phyloP scores from a whole-genome alignment of 2,329 filamentous ascomycete genomes.

The Fusarium vanettenii region DNA sequence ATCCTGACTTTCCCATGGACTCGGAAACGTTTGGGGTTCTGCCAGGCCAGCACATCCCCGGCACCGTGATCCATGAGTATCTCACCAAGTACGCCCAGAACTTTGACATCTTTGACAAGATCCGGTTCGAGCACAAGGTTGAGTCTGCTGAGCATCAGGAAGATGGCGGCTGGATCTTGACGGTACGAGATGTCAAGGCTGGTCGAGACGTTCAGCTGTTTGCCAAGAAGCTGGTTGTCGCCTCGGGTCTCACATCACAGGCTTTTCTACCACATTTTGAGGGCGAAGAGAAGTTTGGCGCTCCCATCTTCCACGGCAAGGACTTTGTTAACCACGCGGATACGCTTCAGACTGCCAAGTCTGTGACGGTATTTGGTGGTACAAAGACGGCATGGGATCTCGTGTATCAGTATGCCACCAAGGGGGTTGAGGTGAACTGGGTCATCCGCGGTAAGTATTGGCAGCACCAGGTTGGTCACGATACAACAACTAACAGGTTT shows the following conservation, averaged over 20 bases:
- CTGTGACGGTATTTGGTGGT: slow-evolving; percentile 68
- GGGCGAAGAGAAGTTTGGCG: slow-evolving; percentile 59
- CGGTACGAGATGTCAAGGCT: slow-evolving; percentile 17
- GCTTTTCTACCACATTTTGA: slow-evolving; percentile 57
- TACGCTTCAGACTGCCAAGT: slow-evolving; percentile 55
- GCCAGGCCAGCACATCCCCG: slow-evolving; percentile 60
- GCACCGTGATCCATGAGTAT: slow-evolving; percentile 59
- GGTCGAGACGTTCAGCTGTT: slow-evolving; percentile 45
- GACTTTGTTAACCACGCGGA: slow-evolving; percentile 56
- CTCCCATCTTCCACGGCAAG: slow-evolving; percentile 62
- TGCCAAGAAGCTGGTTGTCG: slow-evolving; percentile 62
- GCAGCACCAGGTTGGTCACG: not conserved
- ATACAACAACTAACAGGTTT: slow-evolving; percentile 26
- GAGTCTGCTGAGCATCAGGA: slow-evolving; percentile 55
- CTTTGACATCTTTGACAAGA: slow-evolving; percentile 54
- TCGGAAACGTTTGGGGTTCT: slow-evolving; percentile 61
- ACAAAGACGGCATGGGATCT: slow-evolving; percentile 75
- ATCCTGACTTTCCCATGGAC: slow-evolving; percentile 78
- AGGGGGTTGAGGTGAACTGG: slow-evolving; percentile 68
- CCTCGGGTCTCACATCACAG: slow-evolving; percentile 66
- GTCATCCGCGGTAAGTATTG: slow-evolving; percentile 62
- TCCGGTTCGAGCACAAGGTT: slow-evolving; percentile 55
- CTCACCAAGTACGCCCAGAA: slow-evolving; percentile 57
- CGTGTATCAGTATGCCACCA: slow-evolving; percentile 69
- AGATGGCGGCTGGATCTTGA: slow-evolving; percentile 55